Conservation (phyloP, 2,329 filamentous ascomycete species). For the Colletotrichum scovillei region DNA sequence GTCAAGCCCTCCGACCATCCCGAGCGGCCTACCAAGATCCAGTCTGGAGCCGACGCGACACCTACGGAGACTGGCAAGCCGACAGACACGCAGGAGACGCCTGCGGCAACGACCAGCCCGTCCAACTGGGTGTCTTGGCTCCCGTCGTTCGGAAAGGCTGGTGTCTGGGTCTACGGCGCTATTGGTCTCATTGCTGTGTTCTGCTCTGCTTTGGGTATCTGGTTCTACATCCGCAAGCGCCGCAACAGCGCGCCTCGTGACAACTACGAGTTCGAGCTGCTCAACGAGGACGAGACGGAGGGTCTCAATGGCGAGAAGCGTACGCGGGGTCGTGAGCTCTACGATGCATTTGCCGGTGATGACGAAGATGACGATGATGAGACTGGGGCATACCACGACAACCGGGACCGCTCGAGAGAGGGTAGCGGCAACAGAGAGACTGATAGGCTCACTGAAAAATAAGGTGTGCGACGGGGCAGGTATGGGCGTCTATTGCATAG, state of each 20-base stretch:
- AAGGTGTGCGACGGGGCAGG: conserved; percentile 19
- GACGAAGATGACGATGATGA: conserved; percentile 76
- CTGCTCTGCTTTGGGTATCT: conserved; percentile 82
- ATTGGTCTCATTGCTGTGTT: conserved; percentile 87
- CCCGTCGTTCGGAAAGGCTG: conserved; percentile 89
- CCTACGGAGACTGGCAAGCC: conserved; percentile 44
- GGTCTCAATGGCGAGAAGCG: conserved; percentile 64
- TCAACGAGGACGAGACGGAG: conserved; percentile 82
- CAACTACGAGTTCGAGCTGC: conserved; percentile 93
- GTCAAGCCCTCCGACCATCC: conserved; percentile 71
- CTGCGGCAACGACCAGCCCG: conserved; percentile 62
- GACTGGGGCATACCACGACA: conserved; percentile 51
- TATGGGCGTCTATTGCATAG: conserved; percentile 31
- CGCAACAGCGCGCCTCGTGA: conserved; percentile 81
- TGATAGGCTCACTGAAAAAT: conserved; percentile 37
- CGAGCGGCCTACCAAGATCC: conserved; percentile 68
- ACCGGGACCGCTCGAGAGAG: conserved; percentile 36
- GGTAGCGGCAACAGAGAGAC: conserved; percentile 30
- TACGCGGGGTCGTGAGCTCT: conserved; percentile 85
- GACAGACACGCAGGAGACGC: conserved; percentile 44
- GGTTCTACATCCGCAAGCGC: conserved; percentile 83
- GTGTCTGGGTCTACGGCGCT: conserved; percentile 93
- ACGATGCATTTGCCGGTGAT: conserved; percentile 96
- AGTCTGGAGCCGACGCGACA: conserved; percentile 46
- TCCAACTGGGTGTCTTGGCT: conserved; percentile 86